These are phyloP conservation scores for Diversispora epigaea DNA, from an alignment of 192 early-diverging fungal genomes.

Conservation along the genomic window DNA sequence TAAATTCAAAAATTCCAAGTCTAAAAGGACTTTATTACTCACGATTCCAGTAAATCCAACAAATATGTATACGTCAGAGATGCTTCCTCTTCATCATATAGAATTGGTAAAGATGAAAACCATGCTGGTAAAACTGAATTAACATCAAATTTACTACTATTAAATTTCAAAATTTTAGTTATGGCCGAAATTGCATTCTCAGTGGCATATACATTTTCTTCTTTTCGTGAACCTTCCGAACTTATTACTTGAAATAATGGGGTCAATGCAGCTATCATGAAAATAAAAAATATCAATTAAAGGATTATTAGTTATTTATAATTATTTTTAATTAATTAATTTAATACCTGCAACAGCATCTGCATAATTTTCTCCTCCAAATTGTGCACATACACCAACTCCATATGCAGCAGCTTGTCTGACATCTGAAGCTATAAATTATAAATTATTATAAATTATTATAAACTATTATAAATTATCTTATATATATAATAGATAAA, in stretches of 20 bases:
- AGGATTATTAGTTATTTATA: conserved; percentile 23
- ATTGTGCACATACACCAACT: conserved; percentile 87
- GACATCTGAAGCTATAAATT: conserved; percentile 58
- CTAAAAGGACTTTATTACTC: conserved; percentile 28
- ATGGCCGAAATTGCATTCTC: conserved; percentile 94
- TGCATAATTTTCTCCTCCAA: conserved; percentile 81
- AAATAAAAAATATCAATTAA: background rate
- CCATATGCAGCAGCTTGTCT: conserved; percentile 95
- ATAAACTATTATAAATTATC: too few relatives aligned
- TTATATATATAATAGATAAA: background rate
- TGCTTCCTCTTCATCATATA: conserved; percentile 88
- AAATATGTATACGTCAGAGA: conserved; percentile 75
- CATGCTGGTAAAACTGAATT: conserved; percentile 67
- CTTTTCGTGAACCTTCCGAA: conserved; percentile 58
- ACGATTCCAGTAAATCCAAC: conserved; percentile 66
- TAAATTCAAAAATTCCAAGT: background rate
- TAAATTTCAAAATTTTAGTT: conserved; percentile 81
- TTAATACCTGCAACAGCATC: conserved; percentile 57
- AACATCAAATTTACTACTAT: conserved; percentile 59
- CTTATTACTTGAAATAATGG: conserved; percentile 74
- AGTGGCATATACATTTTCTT: conserved; percentile 81
- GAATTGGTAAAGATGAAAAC: conserved; percentile 79
- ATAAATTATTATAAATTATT: conserved; percentile 8
- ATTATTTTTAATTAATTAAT: background rate
- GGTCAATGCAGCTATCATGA: conserved; percentile 62